Percentiles rank a stretch among this genome's conserved stretches.
Conservation (phyloP, 352 stramenopile species). For the Elongisporangium anandrum region DNA sequence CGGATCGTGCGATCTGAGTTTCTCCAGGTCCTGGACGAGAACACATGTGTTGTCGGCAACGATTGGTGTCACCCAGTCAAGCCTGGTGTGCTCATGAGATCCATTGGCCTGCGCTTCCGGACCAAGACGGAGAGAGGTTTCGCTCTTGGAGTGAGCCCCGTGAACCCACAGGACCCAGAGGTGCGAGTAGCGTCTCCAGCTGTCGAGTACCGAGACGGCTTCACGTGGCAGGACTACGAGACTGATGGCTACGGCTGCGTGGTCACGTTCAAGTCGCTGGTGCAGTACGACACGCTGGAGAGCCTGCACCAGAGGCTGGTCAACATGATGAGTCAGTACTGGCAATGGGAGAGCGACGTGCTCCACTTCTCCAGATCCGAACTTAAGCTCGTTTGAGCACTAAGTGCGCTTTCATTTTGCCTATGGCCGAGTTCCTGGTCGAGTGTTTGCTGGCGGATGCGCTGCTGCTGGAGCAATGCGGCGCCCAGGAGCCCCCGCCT, state of each 20-base stretch:
- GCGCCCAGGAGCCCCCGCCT: neutral
- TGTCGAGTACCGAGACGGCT: slow-evolving; percentile 51
- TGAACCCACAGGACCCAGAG: slow-evolving; percentile 44
- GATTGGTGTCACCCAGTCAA: slow-evolving; percentile 47
- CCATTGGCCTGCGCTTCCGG: slow-evolving; percentile 40
- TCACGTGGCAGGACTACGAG: slow-evolving; percentile 31
- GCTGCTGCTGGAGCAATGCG: neutral
- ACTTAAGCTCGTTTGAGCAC: neutral
- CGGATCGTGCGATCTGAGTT: slow-evolving; percentile 34
- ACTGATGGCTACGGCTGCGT: slow-evolving; percentile 36
- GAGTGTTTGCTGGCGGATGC: neutral
- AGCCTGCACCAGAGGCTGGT: slow-evolving; percentile 44
- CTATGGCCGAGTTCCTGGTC: neutral
- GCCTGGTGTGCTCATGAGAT: slow-evolving; percentile 39
- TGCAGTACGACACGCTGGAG: slow-evolving; percentile 58
- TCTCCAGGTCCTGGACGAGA: slow-evolving; percentile 45
- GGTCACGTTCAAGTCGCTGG: slow-evolving; percentile 59
- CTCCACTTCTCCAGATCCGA: no score
- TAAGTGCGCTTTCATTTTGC: neutral
- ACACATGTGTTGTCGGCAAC: slow-evolving; percentile 31
- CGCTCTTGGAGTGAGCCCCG: slow-evolving; percentile 51
- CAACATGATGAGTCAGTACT: slow-evolving; percentile 20
- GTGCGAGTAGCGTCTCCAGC: slow-evolving; percentile 20
- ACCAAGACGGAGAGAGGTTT: slow-evolving; percentile 45
- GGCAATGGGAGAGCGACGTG: neutral